Conservation (phyloP, 371 early-diverging fungal genomes). For the Blakeslea trispora region DNA sequence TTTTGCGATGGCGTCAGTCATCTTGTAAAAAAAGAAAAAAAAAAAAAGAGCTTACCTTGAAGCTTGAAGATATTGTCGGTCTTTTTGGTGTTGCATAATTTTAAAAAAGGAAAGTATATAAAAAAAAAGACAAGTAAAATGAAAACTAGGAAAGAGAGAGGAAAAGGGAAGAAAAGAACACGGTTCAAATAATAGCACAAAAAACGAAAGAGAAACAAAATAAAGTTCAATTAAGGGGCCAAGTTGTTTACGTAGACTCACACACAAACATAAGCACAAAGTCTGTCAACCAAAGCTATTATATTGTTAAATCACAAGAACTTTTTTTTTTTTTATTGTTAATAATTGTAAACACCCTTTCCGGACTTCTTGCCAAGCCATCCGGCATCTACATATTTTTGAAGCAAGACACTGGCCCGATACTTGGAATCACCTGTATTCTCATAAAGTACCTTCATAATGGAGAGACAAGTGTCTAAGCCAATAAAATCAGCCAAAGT, state of each 20-base stretch:
- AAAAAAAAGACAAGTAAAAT: not conserved
- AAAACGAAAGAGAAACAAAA: not conserved
- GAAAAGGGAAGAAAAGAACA: not conserved
- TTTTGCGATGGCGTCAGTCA: not conserved
- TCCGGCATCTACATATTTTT: conserved; percentile 96
- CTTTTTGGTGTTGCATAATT: not conserved
- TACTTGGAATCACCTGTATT: conserved; percentile 98
- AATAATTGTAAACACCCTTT: conserved; percentile 88
- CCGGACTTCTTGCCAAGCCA: conserved; percentile 94
- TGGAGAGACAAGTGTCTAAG: conserved; percentile 95
- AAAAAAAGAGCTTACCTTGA: not conserved
- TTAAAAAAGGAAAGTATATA: not conserved
- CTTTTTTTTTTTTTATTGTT: conserved; percentile 8
- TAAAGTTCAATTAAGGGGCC: not conserved
- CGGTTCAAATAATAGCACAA: too few relatives aligned
- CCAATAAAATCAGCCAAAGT: conserved; percentile 98
- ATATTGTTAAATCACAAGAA: not conserved
- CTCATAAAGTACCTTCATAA: conserved; percentile 92
- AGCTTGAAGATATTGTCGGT: not conserved
- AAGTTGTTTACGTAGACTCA: not conserved
- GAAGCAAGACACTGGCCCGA: conserved; percentile 89
- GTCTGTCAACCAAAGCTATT: not conserved
- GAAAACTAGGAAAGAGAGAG: not conserved
- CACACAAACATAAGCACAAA: not conserved
- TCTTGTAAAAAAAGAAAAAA: not conserved